These are phyloP conservation scores for Phytophthora sp. DNA, from an alignment of 352 stramenopile species.

Conservation along the genomic window DNA sequence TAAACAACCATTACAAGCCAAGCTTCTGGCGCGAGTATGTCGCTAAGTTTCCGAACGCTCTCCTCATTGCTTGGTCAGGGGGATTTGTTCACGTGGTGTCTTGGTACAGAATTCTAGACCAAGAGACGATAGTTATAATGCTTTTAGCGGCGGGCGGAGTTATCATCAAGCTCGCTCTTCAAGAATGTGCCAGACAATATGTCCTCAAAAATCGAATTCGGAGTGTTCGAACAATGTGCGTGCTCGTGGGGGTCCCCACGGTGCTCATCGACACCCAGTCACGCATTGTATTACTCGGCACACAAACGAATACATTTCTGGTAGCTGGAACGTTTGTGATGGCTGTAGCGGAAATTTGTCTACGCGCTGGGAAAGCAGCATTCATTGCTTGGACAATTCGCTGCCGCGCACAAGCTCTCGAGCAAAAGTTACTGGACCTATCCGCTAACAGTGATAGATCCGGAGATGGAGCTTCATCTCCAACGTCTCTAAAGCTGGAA, in stretches of 20 bases:
- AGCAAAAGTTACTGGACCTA: not conserved
- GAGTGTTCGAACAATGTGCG: conserved; percentile 46
- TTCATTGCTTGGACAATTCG: conserved; percentile 21
- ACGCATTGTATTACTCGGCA: conserved; percentile 44
- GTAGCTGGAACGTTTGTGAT: conserved; percentile 24
- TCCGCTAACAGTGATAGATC: not conserved
- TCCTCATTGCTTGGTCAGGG: conserved; percentile 7
- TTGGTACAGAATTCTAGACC: conserved; percentile 5
- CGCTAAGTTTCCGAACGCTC: not conserved
- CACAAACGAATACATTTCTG: conserved; percentile 27
- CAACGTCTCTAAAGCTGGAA: conserved; percentile 1
- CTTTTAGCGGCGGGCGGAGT: conserved; percentile 29
- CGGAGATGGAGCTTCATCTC: not conserved
- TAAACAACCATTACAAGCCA: conserved; percentile 3
- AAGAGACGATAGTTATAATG: conserved; percentile 12
- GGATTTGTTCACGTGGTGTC: conserved; percentile 36
- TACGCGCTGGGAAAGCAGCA: conserved; percentile 32
- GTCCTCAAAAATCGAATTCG: conserved; percentile 31
- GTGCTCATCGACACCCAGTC: conserved; percentile 59
- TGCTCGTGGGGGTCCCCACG: conserved; percentile 46
- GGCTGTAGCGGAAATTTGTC: conserved; percentile 29
- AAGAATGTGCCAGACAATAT: conserved; percentile 35
- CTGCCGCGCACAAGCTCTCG: not conserved
- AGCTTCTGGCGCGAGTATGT: conserved; percentile 10
- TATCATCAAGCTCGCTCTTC: conserved; percentile 32